These are phyloP conservation scores for Trypanosoma vivax DNA, from an alignment of 208 protist species.

Conservation along the genomic window DNA sequence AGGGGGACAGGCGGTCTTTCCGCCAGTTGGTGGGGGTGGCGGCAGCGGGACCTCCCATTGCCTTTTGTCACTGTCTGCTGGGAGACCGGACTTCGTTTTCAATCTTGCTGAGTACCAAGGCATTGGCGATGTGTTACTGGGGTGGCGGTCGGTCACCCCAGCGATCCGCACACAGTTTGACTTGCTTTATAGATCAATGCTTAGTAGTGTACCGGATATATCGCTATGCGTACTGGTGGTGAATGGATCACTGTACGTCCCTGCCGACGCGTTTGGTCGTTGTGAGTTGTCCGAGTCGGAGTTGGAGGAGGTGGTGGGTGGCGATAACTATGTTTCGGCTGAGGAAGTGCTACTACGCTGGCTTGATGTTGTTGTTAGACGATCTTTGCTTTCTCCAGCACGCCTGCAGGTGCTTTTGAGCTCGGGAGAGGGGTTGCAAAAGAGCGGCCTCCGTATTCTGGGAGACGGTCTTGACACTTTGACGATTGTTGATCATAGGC, in stretches of 20 bases:
- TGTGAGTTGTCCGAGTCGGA: conserved; percentile 1
- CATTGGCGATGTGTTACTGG: conserved; percentile 26
- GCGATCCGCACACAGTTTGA: conserved; percentile 2
- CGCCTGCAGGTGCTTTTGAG: not conserved
- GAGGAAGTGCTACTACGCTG: conserved; percentile 12
- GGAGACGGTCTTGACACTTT: conserved; percentile 27
- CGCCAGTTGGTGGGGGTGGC: no score
- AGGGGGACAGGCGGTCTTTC: conserved; percentile 1
- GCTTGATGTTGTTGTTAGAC: conserved; percentile 11
- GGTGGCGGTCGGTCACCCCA: conserved; percentile 19
- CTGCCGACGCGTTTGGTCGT: not conserved
- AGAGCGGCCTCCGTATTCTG: not conserved
- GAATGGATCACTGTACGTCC: conserved; percentile 14
- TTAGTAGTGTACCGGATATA: conserved; percentile 1
- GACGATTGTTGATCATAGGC: conserved; percentile 17
- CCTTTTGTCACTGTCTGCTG: not conserved
- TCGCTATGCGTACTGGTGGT: conserved; percentile 13
- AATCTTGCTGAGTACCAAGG: conserved; percentile 7
- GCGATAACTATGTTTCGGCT: not conserved
- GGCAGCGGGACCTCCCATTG: not conserved
- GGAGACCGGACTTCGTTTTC: conserved; percentile 7
- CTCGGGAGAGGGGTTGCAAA: not conserved
- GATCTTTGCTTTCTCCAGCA: conserved; percentile 3
- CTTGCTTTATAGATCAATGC: conserved; percentile 8
- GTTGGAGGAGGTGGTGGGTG: not conserved